Evolutionary conservation across 2,329 filamentous ascomycete species (phyloP), one percentile per base, ranked within the genome.

Genomic region (Cercospora janseana): DNA sequence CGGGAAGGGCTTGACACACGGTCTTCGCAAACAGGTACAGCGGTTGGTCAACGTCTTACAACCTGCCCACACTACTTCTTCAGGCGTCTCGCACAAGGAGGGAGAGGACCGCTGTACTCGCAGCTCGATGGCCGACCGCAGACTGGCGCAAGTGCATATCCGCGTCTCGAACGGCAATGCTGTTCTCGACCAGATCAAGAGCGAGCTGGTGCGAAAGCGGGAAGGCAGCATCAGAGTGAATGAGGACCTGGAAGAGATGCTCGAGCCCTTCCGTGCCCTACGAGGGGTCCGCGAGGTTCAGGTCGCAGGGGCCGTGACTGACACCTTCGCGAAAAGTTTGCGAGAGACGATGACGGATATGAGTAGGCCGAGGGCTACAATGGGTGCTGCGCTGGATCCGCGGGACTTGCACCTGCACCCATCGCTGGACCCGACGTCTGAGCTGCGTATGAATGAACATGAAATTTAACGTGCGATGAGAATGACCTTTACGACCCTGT

Each of bases 1-100:
- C 1, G 75, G 73, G 0, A 60, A 66, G 20, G 73, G 73, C 1
- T 56, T 77, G 28, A 68, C 69, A 2, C 69, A 70, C 21, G 73
- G 74, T 0, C 62, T 77, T 21, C 54, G 64, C 18, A 59, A 61
- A 15, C 71, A 72, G 46, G 71, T 76, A 13, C 57, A 64, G 49
- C 66, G 67, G 32, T 59, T 77, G 29, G 71, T 74, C 4, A 63
- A 68, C 47, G 60, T 69, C 31, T 47, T 76, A 51, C 60, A 51
- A 26, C 50, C 55, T 23, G 23, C 34, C 9, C 35, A 38, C 4
- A 3, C 38, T 24, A 7, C 18, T 9, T 6, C 8, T 7, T 20
- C 42, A 6, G 28, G 29, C 13, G 21, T 20, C 0, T 2, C 9
- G 23, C 5, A 27, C 4, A 15, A 15, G 10, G 28, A 51, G 58